Base-by-base conservation (phyloP, 768 basidiomycete genomes). In the Suillus subaureus region DNA sequence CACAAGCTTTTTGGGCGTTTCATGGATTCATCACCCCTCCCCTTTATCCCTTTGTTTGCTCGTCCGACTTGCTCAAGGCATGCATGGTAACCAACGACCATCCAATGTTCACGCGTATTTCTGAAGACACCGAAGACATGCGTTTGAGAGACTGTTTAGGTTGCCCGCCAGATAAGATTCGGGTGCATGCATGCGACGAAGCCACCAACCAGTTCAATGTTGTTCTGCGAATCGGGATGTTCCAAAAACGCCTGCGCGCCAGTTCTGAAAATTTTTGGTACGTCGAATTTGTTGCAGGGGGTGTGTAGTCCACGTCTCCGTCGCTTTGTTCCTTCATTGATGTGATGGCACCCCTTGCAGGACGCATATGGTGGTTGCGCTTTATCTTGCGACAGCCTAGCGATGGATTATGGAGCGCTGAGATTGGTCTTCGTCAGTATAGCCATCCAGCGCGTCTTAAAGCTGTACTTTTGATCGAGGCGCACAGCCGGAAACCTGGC, bases 211-310 rank as follows among this genome's bases (percentile, higher is more conserved):
- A 57, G 23, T 57, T 57, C 9, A 9, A 16, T 4, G 37, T 23
- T 39, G 6, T 35, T 16, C 5, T 57, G 15, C 23, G 7, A 15
- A 26, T 39, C 56, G 15, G 15, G n/a, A 56, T 56, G 35, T 56
- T 35, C 35, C 55, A 37, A 7, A 56, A 56, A 37, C n/a, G 35
- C 12, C n/a, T 23, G 35, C 35, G 35, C n/a, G 12, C 9, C 12
- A 8, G 4, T 18, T 18, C 40, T 16, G 1, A 6, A 4, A n/a
- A 21, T 1, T 1, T 13, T 2, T 21, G 6, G 21, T 4, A 3
- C 4, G 0, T 1, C 2, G 2, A 55, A 35, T 55, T 35, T n/a
- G 11, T 56, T 37, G 55, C 6, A 5, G 72, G 76, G 68, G 79
- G 82, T 56, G 31, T 12, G 54, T 21, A 21, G 12, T 33, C 35